A percentile compares a stretch with the other conserved stretches of the same genome.
Evolutionary conservation across 2,329 filamentous ascomycete species (phyloP).

Genomic region (Diaporthe batatas): DNA sequence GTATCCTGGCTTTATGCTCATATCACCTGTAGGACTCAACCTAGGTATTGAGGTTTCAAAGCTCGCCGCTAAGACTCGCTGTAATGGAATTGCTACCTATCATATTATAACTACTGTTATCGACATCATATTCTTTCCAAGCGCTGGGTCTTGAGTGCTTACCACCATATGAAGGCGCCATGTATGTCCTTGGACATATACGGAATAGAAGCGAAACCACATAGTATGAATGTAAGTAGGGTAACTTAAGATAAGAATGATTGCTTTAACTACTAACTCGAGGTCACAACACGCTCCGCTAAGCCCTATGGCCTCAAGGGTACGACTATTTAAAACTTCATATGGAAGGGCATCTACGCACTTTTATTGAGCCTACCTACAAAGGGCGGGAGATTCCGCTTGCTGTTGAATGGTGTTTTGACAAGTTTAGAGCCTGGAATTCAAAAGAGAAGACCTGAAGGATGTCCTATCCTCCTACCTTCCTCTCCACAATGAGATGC

Average conservation of each 20-base stretch:
- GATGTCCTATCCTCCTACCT: conserved; percentile 16
- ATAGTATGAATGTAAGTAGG: too few species aligned
- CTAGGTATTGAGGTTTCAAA: too few species aligned
- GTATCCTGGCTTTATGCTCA: background rate
- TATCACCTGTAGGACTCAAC: background rate
- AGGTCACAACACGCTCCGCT: too few species aligned
- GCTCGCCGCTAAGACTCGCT: background rate
- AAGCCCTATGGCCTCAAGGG: too few species aligned
- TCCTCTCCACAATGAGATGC: conserved; percentile 4
- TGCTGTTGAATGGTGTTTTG: conserved; percentile 16
- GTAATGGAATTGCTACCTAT: background rate
- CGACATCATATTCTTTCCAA: too few species aligned
- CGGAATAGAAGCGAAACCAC: too few species aligned
- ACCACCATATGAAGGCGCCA: too few species aligned
- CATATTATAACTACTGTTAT: too few species aligned
- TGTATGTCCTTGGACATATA: too few species aligned
- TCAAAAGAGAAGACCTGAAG: background rate
- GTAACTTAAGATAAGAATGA: too few species aligned
- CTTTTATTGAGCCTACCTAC: conserved; percentile 3
- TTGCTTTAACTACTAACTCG: too few species aligned
- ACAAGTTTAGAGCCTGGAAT: conserved; percentile 15
- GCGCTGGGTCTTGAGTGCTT: too few species aligned
- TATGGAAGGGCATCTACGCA: background rate
- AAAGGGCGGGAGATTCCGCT: conserved; percentile 5
- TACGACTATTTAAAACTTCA: background rate